Percentiles rank a stretch among this genome's conserved stretches.
Evolutionary conservation across 2,329 filamentous ascomycete genomes (phyloP).

Genomic region (Hypoxylon sp.): DNA sequence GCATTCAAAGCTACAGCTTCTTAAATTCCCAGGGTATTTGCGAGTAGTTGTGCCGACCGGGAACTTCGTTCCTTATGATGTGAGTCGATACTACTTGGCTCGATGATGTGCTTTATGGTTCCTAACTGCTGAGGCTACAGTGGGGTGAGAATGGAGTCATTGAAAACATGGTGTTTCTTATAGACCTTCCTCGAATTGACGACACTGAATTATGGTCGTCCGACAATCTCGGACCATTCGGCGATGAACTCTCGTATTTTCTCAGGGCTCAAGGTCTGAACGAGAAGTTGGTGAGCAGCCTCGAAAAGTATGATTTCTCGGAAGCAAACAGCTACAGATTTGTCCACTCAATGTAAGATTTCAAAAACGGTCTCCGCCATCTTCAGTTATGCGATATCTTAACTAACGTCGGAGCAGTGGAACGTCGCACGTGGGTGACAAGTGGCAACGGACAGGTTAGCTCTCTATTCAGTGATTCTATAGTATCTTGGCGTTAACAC

Average conservation of each 20-base stretch:
- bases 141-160: constrained; percentile 89
- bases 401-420: constrained; percentile 59
- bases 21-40: constrained; percentile 81
- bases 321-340: constrained; percentile 80
- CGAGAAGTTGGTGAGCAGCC: constrained; percentile 73
- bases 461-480: constrained; percentile 9
- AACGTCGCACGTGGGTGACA: constrained; percentile 66
- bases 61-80: constrained; percentile 84
- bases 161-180: constrained; percentile 93
- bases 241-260: constrained; percentile 78
- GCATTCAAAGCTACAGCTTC: constrained; percentile 94
- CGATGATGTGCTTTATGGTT: not conserved
- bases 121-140: constrained; percentile 28
- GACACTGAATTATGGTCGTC: constrained; percentile 50
- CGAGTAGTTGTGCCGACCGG: constrained; percentile 88
- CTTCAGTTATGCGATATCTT: constrained; percentile 10
- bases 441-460: constrained; percentile 60
- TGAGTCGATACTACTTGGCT: constrained; percentile 36
- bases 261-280: constrained; percentile 75
- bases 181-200: constrained; percentile 82
- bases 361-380: not conserved
- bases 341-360: constrained; percentile 82
- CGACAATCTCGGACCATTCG: constrained; percentile 67
- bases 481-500: constrained; percentile 25
- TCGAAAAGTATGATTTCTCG: constrained; percentile 85